Conservation (phyloP, 208 protist species). For the Leptomonas pyrrhocoris region DNA sequence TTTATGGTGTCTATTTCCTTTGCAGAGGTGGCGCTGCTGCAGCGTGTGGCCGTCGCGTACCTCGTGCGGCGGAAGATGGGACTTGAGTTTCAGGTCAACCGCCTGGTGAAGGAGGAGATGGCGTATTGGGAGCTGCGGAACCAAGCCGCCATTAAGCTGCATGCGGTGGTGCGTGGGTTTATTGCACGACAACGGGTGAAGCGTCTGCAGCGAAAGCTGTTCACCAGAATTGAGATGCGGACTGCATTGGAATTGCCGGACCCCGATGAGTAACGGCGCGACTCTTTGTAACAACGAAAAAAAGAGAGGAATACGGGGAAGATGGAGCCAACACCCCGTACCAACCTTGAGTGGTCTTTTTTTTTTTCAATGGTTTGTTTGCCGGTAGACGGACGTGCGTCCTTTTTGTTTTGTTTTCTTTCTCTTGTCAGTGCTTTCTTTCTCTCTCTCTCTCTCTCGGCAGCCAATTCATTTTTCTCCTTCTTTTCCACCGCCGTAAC, state of each 20-base stretch:
- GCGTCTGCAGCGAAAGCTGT: constrained; percentile 46
- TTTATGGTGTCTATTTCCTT: constrained; percentile 40
- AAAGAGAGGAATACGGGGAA: background rate
- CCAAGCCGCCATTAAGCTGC: constrained; percentile 40
- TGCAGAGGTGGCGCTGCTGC: constrained; percentile 43
- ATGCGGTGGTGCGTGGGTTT: constrained; percentile 54
- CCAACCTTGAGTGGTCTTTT: no score
- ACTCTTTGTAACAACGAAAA: background rate
- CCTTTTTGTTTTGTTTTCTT: constrained; percentile 24
- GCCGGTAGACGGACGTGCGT: no score
- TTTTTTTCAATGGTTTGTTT: no score
- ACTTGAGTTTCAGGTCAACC: constrained; percentile 31
- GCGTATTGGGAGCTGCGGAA: constrained; percentile 49
- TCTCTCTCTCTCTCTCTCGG: no score
- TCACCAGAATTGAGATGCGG: constrained; percentile 48
- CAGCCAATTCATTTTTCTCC: background rate
- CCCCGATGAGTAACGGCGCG: constrained; percentile 20
- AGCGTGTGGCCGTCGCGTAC: constrained; percentile 47
- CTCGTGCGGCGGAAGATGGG: constrained; percentile 35
- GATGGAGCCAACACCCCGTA: background rate
- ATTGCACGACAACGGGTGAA: constrained; percentile 47
- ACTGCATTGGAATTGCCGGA: constrained; percentile 46
- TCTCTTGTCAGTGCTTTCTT: background rate
- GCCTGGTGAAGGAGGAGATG: constrained; percentile 31
- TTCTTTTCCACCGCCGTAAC: background rate